Evolutionary conservation across 208 protist genomes (phyloP).

Genomic region (Leishmania gerbilli): DNA sequence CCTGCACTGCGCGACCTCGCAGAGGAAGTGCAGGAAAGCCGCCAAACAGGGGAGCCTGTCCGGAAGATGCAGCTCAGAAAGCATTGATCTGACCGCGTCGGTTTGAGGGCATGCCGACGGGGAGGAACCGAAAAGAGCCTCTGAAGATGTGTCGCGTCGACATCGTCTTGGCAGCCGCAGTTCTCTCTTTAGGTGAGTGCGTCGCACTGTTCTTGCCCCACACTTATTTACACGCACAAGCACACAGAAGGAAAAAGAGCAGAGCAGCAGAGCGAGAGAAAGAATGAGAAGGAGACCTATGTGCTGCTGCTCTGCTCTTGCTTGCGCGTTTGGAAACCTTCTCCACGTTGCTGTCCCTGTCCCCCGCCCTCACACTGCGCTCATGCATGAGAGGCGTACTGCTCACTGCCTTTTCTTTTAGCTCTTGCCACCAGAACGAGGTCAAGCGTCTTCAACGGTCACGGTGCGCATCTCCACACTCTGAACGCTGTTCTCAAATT

Average conservation of each 20-base stretch:
- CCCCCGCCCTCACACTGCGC: not conserved
- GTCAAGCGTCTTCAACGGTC: too few species aligned
- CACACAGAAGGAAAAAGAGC: not conserved
- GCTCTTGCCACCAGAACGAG: not conserved
- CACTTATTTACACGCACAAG: not conserved
- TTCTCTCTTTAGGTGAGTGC: not conserved
- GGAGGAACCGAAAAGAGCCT: not conserved
- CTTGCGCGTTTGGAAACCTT: not conserved
- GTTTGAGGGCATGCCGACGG: too few species aligned
- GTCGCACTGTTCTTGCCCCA: not conserved
- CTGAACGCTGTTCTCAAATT: not conserved
- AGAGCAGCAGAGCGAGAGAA: not conserved
- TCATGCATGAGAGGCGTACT: too few species aligned
- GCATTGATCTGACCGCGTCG: not conserved
- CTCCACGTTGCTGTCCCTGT: not conserved
- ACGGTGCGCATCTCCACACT: not conserved
- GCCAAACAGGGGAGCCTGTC: slow-evolving; percentile 28
- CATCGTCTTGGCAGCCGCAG: not conserved
- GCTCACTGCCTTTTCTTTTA: slow-evolving; percentile 4
- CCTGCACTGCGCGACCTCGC: slow-evolving; percentile 47
- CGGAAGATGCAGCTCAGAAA: slow-evolving; percentile 18
- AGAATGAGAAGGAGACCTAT: not conserved
- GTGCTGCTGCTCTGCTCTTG: slow-evolving; percentile 1
- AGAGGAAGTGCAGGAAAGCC: slow-evolving; percentile 34
- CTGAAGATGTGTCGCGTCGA: not conserved